Evolutionary conservation across 2,329 filamentous ascomycete genomes (phyloP), one percentile per base, ranked within the genome.

Genomic region (Botrytis galanthina): DNA sequence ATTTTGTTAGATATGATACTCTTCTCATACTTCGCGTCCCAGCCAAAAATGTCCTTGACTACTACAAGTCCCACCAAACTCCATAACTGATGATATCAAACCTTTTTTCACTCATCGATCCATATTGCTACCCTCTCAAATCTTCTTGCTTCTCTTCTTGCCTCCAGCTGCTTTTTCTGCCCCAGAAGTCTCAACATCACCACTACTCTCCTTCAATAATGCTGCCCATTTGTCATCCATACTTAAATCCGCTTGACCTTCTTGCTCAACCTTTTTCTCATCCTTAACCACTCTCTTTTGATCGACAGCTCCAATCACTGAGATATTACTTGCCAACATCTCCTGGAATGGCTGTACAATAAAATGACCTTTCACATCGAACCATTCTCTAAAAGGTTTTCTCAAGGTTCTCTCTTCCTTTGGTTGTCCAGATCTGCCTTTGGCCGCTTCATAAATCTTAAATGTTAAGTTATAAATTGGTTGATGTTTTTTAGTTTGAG

Each of bases 381-480:
- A 96, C 92, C 92, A 96, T 71, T 88, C 86, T 48, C 88, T 88
- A 81, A 96, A 95, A 51, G 91, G 87, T 62, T 87, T 87, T 75
- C 86, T 83, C 74, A 94, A 82, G 76, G 89, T 85, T 89, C 16
- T 60, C 70, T 39, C 73, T 44, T 51, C 60, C 51, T 39, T 63
- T 73, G 22, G 46, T 80, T 29, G 72, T 46, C 64, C 70, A 71
- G 67, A 46, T 73, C 67, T 63, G 66, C 70, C 73, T 66, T 71
- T 63, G 32, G 42, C 75, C 70, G 72, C 75, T 32, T 64, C 84
- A 84, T 75, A 86, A 80, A 59, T 82, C 64, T 85, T 87, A 70
- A 97, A 86, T 61, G 87, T 89, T 74, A 97, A 84, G 80, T 92
- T 88, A 85, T 99, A 99, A 62, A 90, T 87, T 0, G 94, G 93